Base-by-base conservation (phyloP, 23 red algal species). In the Chondrus crispus region DNA sequence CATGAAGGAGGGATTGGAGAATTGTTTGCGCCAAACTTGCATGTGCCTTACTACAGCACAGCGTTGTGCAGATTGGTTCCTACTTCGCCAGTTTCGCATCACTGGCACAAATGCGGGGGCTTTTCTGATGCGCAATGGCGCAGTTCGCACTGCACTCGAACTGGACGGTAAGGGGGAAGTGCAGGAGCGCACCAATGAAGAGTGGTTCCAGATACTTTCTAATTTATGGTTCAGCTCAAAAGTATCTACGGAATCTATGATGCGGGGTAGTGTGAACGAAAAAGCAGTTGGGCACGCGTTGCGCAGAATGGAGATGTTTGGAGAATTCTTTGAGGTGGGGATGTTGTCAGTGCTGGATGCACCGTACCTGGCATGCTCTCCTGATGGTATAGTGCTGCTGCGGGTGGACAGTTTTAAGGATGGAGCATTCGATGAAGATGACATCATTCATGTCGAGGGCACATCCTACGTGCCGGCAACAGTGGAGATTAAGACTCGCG, bases 171-270 rank as follows among this genome's bases (percentile, higher is more conserved):
- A 30, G 7, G 58, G 24, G 35, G 35, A 64, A 5, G 35, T 5
- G 35, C 4, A 64, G 58, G 58, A 64, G 58, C 58, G 58, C 58
- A 30, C 6, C 16, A 64, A n/a, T 64, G 58, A n/a, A 64, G 58
- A 64, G 4, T 64, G 6, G 58, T 64, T 64, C 35, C 26, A 64
- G 35, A 5, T 5, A 64, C 26, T 76, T 6, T 76, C 5, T 76
- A 48, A 20, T 7, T 76, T 38, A 46, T 76, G 71, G 71, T 37
- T 76, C 43, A 76, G 71, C 44, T 48, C 37, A 43, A 76, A 76
- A 38, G 71, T 76, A 7, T 76, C 71, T 24, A 37, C 71, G 24
- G 71, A 76, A 76, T 43, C 71, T 7, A 76, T 76, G 11, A 76
- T 76, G 71, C 5, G 71, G n/a, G 71, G 71, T 8, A 76, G 30